phyloP scores from a whole-genome alignment of 2,329 filamentous ascomycete genomes.

The Colletotrichum paranaense region DNA sequence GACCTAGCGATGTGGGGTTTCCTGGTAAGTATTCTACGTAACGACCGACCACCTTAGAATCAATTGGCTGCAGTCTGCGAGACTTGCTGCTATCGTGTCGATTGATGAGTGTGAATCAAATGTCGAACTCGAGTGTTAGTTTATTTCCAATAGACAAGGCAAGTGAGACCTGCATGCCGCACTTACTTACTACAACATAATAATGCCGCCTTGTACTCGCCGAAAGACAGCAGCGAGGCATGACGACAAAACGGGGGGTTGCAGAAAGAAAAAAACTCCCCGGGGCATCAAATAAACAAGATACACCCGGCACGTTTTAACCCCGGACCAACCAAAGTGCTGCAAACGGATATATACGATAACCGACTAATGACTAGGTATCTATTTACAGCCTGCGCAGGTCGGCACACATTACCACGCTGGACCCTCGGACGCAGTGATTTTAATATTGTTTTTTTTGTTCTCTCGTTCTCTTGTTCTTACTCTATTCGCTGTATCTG shows the following conservation, averaged over 20 bases:
- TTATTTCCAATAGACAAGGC: neutral
- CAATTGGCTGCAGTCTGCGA: too few species aligned
- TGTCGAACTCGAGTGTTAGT: neutral
- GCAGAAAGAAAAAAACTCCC: neutral
- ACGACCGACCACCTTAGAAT: too few species aligned
- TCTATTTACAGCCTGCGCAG: constrained; percentile 34
- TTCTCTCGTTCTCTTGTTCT: constrained; percentile 11
- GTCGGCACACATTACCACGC: constrained; percentile 16
- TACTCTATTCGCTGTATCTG: constrained; percentile 33
- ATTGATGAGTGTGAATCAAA: too few species aligned
- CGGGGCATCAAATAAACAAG: neutral
- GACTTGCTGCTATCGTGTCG: too few species aligned
- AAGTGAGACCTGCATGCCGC: neutral
- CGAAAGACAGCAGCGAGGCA: neutral
- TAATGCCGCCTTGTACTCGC: neutral
- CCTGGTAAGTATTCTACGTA: too few species aligned
- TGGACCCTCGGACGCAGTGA: constrained; percentile 28
- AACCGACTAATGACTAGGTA: constrained; percentile 20
- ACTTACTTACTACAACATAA: neutral
- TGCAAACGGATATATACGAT: constrained; percentile 31
- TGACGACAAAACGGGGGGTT: too few species aligned
- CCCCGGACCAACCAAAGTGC: neutral
- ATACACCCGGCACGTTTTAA: neutral
- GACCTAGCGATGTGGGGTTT: too few species aligned
- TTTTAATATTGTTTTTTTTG: constrained; percentile 22